A percentile compares a stretch with the other conserved stretches of the same genome.
These are phyloP conservation scores for Aspergillus niger DNA, from an alignment of 2,329 filamentous ascomycete species.

Conservation along the genomic window DNA sequence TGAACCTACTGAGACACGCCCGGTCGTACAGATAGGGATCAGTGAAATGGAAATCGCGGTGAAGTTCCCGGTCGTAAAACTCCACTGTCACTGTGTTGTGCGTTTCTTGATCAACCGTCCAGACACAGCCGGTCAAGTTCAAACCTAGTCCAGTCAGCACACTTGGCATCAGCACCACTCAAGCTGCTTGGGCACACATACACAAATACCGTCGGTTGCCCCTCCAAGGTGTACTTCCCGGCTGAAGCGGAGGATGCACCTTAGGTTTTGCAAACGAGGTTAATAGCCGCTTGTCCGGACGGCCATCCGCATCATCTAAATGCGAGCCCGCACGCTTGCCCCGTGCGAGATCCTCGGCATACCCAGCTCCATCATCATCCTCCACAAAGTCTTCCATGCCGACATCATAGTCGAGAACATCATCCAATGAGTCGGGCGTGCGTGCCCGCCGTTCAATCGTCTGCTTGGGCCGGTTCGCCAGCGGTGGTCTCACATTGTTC, in stretches of 20 bases:
- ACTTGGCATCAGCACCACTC: not conserved
- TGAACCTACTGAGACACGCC: constrained; percentile 71
- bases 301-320: constrained; percentile 47
- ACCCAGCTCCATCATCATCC: constrained; percentile 93
- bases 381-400: constrained; percentile 81
- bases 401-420: constrained; percentile 69
- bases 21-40: constrained; percentile 96
- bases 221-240: constrained; percentile 92
- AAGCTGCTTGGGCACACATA: constrained; percentile 26
- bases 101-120: constrained; percentile 94
- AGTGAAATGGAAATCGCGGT: constrained; percentile 95
- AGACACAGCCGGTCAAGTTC: constrained; percentile 91
- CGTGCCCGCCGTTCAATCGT: constrained; percentile 56
- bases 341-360: constrained; percentile 64
- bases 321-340: constrained; percentile 63
- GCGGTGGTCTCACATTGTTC: constrained; percentile 62
- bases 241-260: constrained; percentile 84
- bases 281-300: constrained; percentile 54
- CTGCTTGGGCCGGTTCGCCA: constrained; percentile 58
- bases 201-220: constrained; percentile 92
- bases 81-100: constrained; percentile 94
- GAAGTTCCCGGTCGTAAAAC: constrained; percentile 91
- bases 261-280: constrained; percentile 60
- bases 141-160: constrained; percentile 52
- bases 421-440: constrained; percentile 77